A percentile compares a stretch with the other conserved stretches of the same genome.
Conservation (phyloP, 108 stramenopile species). For the Nitzschia palea region DNA sequence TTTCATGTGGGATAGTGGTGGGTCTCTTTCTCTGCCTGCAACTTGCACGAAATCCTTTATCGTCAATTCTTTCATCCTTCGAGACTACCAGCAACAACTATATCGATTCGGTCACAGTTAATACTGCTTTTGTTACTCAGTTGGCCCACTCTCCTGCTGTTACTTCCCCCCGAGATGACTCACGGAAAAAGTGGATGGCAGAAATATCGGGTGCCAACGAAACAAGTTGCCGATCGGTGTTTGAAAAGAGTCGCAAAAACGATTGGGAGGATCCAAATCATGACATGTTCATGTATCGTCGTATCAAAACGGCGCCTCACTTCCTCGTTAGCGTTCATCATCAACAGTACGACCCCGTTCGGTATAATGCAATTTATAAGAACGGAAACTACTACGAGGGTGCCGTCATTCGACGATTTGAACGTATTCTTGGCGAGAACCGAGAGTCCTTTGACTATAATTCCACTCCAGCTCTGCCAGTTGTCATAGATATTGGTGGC, state of each 20-base stretch:
- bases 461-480: neutral
- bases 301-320: neutral
- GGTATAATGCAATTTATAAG: neutral
- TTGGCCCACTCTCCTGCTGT: no score
- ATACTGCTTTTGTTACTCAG: no score
- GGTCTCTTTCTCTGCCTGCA: no score
- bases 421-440: neutral
- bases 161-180: no score
- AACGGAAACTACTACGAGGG: constrained; percentile 12
- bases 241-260: neutral
- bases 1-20: no score
- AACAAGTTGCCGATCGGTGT: neutral
- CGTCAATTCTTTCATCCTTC: no score
- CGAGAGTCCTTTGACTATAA: neutral
- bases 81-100: no score
- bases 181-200: neutral
- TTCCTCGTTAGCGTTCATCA: neutral
- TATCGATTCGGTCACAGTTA: no score
- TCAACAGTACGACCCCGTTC: neutral
- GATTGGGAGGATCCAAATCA: constrained; percentile 7
- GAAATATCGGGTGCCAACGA: neutral
- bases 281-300: neutral
- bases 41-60: no score
- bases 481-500: constrained; percentile 40
- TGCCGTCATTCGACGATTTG: neutral